phyloP scores from a whole-genome alignment of 1,139 yeast species.

The Saccharomyces pastorianus region DNA sequence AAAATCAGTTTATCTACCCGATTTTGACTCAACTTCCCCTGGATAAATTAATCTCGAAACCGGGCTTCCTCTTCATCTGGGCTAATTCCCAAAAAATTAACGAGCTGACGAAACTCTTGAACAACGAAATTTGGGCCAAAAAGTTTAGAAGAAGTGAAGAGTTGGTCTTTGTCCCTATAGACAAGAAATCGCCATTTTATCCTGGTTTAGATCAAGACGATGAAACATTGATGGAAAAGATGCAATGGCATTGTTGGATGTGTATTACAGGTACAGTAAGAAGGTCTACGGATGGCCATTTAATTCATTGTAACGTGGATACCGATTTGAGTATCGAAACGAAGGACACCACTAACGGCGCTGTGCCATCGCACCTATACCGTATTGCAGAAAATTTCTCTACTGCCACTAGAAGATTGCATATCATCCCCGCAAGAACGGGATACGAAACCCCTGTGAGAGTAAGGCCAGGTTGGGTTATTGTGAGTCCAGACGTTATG shows the following conservation, averaged over 20 bases:
- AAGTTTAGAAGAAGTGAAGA: conserved; percentile 88
- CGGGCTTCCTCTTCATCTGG: conserved; percentile 84
- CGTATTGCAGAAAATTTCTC: conserved; percentile 85
- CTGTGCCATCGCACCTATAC: conserved; percentile 73
- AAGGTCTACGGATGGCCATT: conserved; percentile 70
- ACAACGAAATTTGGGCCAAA: conserved; percentile 52
- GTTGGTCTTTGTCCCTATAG: conserved; percentile 58
- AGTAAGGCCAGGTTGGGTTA: conserved; percentile 84
- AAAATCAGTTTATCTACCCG: conserved; percentile 58
- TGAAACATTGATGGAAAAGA: conserved; percentile 38
- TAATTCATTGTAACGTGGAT: conserved; percentile 87
- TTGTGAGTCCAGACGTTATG: conserved; percentile 75
- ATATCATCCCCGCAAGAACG: conserved; percentile 66
- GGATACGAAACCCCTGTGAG: conserved; percentile 59
- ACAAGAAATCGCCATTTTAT: conserved; percentile 51
- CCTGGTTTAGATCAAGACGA: conserved; percentile 45
- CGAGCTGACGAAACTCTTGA: conserved; percentile 51
- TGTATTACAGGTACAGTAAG: conserved; percentile 91
- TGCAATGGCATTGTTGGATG: conserved; percentile 97
- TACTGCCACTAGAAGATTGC: conserved; percentile 71
- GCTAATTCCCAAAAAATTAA: conserved; percentile 65
- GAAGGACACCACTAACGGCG: conserved; percentile 28
- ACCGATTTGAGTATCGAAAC: conserved; percentile 72
- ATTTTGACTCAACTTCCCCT: conserved; percentile 59
- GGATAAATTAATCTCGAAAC: conserved; percentile 66